Evolutionary conservation across 2,329 filamentous ascomycete species (phyloP).

Genomic region (Xylariomycetidae sp.): DNA sequence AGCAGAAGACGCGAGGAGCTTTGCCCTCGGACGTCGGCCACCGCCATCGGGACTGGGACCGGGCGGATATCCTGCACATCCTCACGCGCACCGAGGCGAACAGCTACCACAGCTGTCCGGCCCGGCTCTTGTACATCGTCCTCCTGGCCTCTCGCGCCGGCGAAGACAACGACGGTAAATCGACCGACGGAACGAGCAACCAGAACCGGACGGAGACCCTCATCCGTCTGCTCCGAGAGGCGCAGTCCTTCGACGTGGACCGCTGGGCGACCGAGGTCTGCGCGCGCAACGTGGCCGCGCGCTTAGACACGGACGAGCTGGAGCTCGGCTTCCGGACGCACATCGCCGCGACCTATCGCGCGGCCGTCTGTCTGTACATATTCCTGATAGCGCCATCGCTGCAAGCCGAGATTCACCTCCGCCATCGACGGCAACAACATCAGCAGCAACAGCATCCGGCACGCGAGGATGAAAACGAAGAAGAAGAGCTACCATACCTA

Average conservation of each 20-base stretch:
- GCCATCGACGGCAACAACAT: no score
- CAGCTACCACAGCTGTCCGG: slow-evolving; percentile 26
- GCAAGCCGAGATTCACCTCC: slow-evolving; percentile 11
- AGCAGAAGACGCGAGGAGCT: slow-evolving; percentile 32
- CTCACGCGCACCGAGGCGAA: slow-evolving; percentile 25
- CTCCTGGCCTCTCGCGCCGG: slow-evolving; percentile 40
- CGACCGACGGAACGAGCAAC: slow-evolving; percentile 20
- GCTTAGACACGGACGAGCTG: slow-evolving; percentile 31
- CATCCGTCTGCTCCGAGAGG: slow-evolving; percentile 35
- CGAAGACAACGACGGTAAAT: slow-evolving; percentile 27
- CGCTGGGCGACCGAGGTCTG: slow-evolving; percentile 37
- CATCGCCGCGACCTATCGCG: slow-evolving; percentile 42
- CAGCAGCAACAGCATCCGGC: no score
- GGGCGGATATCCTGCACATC: slow-evolving; percentile 15
- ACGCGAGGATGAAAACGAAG: neutral
- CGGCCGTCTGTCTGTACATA: slow-evolving; percentile 43
- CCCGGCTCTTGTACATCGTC: slow-evolving; percentile 40
- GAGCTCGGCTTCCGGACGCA: slow-evolving; percentile 34
- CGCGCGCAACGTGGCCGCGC: slow-evolving; percentile 18
- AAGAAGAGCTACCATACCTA: slow-evolving; percentile 23
- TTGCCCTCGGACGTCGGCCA: slow-evolving; percentile 31
- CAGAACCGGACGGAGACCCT: slow-evolving; percentile 31
- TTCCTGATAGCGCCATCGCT: slow-evolving; percentile 29
- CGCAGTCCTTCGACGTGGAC: slow-evolving; percentile 37
- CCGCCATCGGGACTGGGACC: slow-evolving; percentile 28